These are phyloP conservation scores for Bromus sterilis DNA, from an alignment of 176 grass and related monocot species.

Conservation along the genomic window DNA sequence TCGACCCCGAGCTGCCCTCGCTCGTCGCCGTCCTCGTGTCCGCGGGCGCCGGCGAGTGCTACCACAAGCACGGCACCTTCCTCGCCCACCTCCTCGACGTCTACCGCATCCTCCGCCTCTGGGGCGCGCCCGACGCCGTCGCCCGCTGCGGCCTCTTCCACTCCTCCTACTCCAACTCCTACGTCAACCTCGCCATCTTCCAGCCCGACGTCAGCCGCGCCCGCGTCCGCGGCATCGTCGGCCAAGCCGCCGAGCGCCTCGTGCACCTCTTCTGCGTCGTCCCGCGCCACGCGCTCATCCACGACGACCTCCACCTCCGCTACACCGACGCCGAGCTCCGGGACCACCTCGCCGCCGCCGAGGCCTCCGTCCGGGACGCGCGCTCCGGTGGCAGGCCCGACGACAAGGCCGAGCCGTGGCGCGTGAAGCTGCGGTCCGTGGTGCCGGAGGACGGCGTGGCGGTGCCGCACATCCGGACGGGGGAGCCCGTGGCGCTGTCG, in stretches of 20 bases:
- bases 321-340: slow-evolving; percentile 41
- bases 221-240: slow-evolving; percentile 35
- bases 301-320: slow-evolving; percentile 33
- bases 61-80: slow-evolving; percentile 90
- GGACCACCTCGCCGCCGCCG: slow-evolving; percentile 24
- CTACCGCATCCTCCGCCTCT: slow-evolving; percentile 56
- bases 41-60: slow-evolving; percentile 70
- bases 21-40: slow-evolving; percentile 43
- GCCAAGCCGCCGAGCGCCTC: slow-evolving; percentile 42
- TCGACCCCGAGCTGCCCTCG: slow-evolving; percentile 51
- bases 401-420: slow-evolving; percentile 34
- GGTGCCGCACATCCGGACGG: slow-evolving; percentile 55
- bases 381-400: not conserved
- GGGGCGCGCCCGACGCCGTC: slow-evolving; percentile 43
- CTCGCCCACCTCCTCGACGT: slow-evolving; percentile 60
- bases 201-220: slow-evolving; percentile 37
- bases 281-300: slow-evolving; percentile 53
- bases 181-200: slow-evolving; percentile 90
- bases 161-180: slow-evolving; percentile 85
- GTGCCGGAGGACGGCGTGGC: slow-evolving; percentile 45
- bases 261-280: slow-evolving; percentile 89
- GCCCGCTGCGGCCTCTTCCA: slow-evolving; percentile 70
- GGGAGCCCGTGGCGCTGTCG: slow-evolving; percentile 55
- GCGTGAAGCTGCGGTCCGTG: slow-evolving; percentile 36
- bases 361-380: slow-evolving; percentile 23